Conservation (phyloP, 2,329 filamentous ascomycete species). For the Epichloe hybrida region DNA sequence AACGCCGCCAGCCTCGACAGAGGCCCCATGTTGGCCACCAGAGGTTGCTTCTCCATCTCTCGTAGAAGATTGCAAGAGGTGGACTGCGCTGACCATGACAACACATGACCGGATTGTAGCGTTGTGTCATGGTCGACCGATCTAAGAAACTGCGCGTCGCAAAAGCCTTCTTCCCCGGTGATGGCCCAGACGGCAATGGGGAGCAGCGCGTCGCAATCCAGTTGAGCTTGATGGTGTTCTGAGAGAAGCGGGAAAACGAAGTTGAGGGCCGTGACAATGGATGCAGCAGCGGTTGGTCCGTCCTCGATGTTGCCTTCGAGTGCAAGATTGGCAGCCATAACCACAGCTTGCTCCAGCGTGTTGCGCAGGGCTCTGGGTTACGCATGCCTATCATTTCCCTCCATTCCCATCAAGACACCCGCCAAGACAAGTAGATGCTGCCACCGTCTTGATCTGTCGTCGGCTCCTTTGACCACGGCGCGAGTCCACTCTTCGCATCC, state of each 20-base stretch:
- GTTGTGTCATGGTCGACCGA: slow-evolving; percentile 54
- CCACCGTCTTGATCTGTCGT: slow-evolving; percentile 55
- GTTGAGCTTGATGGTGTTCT: slow-evolving; percentile 37
- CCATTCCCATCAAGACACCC: slow-evolving; percentile 66
- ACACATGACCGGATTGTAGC: slow-evolving; percentile 26
- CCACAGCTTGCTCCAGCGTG: slow-evolving; percentile 59
- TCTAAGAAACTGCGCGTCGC: slow-evolving; percentile 61
- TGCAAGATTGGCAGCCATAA: slow-evolving; percentile 64
- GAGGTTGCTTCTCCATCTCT: slow-evolving; percentile 42
- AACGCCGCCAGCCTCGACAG: slow-evolving; percentile 52
- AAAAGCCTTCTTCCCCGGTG: slow-evolving; percentile 59
- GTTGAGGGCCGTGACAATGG: slow-evolving; percentile 59
- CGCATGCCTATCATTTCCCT: slow-evolving; percentile 47
- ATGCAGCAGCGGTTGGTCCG: slow-evolving; percentile 28
- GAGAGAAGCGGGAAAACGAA: slow-evolving; percentile 64
- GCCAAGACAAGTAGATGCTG: slow-evolving; percentile 71
- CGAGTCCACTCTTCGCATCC: slow-evolving; percentile 40
- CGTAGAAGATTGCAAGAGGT: slow-evolving; percentile 47
- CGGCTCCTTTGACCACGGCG: slow-evolving; percentile 42
- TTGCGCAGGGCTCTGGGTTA: slow-evolving; percentile 49
- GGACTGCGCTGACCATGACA: slow-evolving; percentile 51
- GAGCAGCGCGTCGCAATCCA: slow-evolving; percentile 58
- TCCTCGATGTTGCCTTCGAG: slow-evolving; percentile 35
- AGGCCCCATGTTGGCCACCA: slow-evolving; percentile 54
- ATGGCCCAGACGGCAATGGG: slow-evolving; percentile 56